phyloP scores from a whole-genome alignment of 2,329 filamentous ascomycete genomes.

The Emmonsia crescens region DNA sequence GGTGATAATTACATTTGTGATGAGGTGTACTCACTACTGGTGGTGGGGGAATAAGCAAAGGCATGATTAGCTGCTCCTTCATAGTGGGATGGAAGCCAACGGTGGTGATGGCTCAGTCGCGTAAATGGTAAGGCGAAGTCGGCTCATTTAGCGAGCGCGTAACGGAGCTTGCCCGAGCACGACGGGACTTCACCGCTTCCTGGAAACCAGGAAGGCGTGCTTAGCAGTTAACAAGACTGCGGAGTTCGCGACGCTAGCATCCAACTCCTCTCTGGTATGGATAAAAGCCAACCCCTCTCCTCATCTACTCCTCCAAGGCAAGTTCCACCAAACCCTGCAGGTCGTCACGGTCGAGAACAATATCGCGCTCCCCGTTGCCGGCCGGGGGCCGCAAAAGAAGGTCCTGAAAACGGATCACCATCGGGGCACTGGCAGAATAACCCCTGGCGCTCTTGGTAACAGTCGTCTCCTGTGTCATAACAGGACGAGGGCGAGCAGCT shows the following conservation, averaged over 20 bases:
- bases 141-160: not conserved
- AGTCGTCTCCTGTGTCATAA: not conserved
- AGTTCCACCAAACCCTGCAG: not conserved
- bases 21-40: too few species aligned
- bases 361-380: slow-evolving; percentile 2
- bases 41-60: too few species aligned
- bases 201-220: not conserved
- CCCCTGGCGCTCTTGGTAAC: not conserved
- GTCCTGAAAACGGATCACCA: slow-evolving; percentile 6
- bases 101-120: not conserved
- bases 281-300: not conserved
- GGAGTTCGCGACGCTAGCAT: not conserved
- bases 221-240: not conserved
- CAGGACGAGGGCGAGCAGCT: not conserved
- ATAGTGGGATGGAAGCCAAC: not conserved
- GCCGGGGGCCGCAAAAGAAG: slow-evolving; percentile 4
- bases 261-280: not conserved
- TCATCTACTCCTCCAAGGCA: not conserved
- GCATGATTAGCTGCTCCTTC: too few species aligned
- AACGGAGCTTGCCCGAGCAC: not conserved
- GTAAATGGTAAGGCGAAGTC: not conserved
- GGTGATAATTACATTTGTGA: too few species aligned
- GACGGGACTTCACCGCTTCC: not conserved
- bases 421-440: not conserved
- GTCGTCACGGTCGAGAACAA: slow-evolving; percentile 4